Percentiles rank a stretch among this genome's conserved stretches.
phyloP scores from a whole-genome alignment of 129 eudicot genomes.

The Escallonia herrerae region DNA sequence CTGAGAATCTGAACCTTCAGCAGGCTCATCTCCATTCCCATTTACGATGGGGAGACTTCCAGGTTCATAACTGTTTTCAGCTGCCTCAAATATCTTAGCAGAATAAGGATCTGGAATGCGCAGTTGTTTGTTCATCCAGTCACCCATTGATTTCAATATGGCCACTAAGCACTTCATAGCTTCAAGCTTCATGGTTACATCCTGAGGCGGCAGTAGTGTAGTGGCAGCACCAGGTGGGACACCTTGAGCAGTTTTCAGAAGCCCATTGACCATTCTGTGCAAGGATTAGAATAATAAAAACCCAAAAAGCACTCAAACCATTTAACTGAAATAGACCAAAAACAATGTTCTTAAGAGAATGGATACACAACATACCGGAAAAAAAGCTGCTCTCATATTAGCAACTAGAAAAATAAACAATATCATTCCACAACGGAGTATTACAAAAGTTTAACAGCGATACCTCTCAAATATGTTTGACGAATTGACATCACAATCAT shows the following conservation, averaged over 20 bases:
- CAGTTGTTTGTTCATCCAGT: slow-evolving; percentile 85
- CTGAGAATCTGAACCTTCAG: slow-evolving; percentile 60
- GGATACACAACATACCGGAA: neutral
- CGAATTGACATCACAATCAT: slow-evolving; percentile 91
- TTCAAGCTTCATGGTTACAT: slow-evolving; percentile 62
- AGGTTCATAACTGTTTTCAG: slow-evolving; percentile 36
- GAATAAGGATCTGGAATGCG: slow-evolving; percentile 73
- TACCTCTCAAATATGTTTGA: slow-evolving; percentile 96
- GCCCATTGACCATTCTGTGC: slow-evolving; percentile 86
- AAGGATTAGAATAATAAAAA: slow-evolving; percentile 6
- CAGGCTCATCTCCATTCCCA: slow-evolving; percentile 54
- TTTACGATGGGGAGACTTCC: slow-evolving; percentile 39
- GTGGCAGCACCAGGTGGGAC: slow-evolving; percentile 77
- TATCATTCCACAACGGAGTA: neutral
- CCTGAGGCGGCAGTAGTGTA: slow-evolving; percentile 82
- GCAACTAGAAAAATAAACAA: neutral
- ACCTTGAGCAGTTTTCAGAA: slow-evolving; percentile 94
- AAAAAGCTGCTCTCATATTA: neutral
- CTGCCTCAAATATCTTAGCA: slow-evolving; percentile 38
- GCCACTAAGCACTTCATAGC: slow-evolving; percentile 85
- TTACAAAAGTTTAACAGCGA: neutral
- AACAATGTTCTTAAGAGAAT: slow-evolving; percentile 10
- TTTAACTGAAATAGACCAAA: neutral
- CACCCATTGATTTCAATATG: slow-evolving; percentile 80
- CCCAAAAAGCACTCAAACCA: neutral